These are phyloP conservation scores for Lachancea sp. DNA, from an alignment of 805 yeast genomes.

Conservation along the genomic window DNA sequence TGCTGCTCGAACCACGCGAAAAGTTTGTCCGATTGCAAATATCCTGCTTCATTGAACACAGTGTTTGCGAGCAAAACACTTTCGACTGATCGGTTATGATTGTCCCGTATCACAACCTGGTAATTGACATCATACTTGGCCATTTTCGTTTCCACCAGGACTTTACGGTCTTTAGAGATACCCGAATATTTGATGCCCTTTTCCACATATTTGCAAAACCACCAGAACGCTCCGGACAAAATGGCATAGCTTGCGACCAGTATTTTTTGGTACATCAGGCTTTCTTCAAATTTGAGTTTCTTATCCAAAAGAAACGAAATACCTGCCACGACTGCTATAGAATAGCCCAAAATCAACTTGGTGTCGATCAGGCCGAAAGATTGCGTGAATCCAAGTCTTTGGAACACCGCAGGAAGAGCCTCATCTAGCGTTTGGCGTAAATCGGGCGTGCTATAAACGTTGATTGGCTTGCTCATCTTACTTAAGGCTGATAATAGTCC, in stretches of 20 bases:
- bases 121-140: conserved; percentile 43
- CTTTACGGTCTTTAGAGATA: conserved; percentile 27
- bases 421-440: conserved; percentile 28
- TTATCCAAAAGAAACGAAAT: conserved; percentile 45
- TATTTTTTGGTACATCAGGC: conserved; percentile 35
- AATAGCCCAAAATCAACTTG: conserved; percentile 45
- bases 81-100: conserved; percentile 13
- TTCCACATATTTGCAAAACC: conserved; percentile 33
- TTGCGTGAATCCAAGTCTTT: conserved; percentile 22
- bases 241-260: conserved; percentile 38
- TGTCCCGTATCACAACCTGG: conserved; percentile 33
- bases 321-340: conserved; percentile 45
- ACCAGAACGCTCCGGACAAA: conserved; percentile 36
- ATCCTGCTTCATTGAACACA: conserved; percentile 37
- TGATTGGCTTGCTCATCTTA: conserved; percentile 28
- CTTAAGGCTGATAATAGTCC: too few species aligned
- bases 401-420: conserved; percentile 22
- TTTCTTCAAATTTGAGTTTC: conserved; percentile 39
- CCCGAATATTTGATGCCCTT: conserved; percentile 45
- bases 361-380: conserved; percentile 33
- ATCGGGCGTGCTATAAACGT: conserved; percentile 29
- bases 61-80: conserved; percentile 28
- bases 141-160: conserved; percentile 30
- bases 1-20: conserved; percentile 34
- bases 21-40: conserved; percentile 38